Evolutionary conservation across 1,284 basidiomycete genomes (phyloP).

Genomic region (Waitea zeae): DNA sequence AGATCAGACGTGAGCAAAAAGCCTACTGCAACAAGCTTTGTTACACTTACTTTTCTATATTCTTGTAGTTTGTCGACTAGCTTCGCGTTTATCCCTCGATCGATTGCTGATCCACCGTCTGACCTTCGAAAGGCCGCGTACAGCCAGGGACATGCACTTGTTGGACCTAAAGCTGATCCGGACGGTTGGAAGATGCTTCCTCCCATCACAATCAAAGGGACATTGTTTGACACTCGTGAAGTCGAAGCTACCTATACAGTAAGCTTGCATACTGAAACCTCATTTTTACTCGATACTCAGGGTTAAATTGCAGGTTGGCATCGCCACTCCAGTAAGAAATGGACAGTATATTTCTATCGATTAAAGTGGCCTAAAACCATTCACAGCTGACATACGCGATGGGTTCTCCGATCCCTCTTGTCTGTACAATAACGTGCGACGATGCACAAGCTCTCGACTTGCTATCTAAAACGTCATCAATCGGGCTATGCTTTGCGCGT

Average conservation of each 20-base stretch:
- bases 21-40: neutral
- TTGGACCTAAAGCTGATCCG: conserved; percentile 16
- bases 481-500: conserved; percentile 16
- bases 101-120: conserved; percentile 15
- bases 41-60: neutral
- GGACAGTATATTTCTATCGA: neutral
- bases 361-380: neutral
- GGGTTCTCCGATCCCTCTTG: conserved; percentile 30
- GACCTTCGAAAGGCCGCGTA: conserved; percentile 15
- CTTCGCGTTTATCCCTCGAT: conserved; percentile 17
- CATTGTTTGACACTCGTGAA: conserved; percentile 15
- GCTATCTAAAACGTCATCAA: conserved; percentile 20
- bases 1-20: conserved; percentile 14
- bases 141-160: conserved; percentile 11
- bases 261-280: conserved; percentile 9
- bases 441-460: conserved; percentile 33
- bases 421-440: conserved; percentile 21
- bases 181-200: conserved; percentile 17
- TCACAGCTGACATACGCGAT: conserved; percentile 27
- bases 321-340: conserved; percentile 32
- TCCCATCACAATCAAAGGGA: conserved; percentile 13
- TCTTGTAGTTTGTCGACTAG: conserved; percentile 11
- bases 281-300: neutral
- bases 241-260: conserved; percentile 23
- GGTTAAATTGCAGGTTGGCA: conserved; percentile 21